phyloP scores from a whole-genome alignment of 768 basidiomycete genomes.

The Amylocystis lapponica region DNA sequence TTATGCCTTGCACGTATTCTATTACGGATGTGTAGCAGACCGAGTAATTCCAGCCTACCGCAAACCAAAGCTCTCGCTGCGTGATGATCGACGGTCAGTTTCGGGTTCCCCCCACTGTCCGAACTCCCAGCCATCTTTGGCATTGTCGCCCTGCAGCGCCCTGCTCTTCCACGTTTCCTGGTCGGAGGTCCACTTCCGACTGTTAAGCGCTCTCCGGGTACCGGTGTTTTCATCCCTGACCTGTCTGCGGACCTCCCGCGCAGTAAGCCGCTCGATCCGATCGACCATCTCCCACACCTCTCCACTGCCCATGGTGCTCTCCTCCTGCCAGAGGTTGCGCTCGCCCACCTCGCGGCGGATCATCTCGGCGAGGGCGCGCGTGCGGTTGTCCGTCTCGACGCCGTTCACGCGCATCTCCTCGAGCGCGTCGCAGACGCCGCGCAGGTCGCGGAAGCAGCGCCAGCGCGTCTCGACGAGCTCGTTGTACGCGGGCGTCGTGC shows the following conservation, averaged over 20 bases:
- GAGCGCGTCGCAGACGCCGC: constrained; percentile 64
- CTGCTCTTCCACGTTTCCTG: constrained; percentile 43
- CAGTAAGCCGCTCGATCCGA: constrained; percentile 43
- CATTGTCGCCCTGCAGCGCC: constrained; percentile 19
- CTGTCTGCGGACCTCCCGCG: constrained; percentile 20
- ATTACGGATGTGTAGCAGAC: too few species aligned
- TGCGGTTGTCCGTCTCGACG: constrained; percentile 56
- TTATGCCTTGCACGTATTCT: too few species aligned
- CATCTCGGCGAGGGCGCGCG: constrained; percentile 53
- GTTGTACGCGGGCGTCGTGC: constrained; percentile 83
- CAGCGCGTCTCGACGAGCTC: constrained; percentile 85
- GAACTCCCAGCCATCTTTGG: constrained; percentile 43
- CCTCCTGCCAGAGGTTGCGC: constrained; percentile 47
- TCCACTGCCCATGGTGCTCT: constrained; percentile 37
- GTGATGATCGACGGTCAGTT: too few species aligned
- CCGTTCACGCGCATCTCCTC: constrained; percentile 83
- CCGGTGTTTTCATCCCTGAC: too few species aligned
- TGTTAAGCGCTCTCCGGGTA: constrained; percentile 7
- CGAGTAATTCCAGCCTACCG: too few species aligned
- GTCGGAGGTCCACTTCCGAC: constrained; percentile 12
- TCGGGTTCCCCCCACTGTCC: constrained; percentile 51
- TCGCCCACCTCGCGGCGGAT: constrained; percentile 60
- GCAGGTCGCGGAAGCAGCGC: constrained; percentile 76
- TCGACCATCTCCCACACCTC: constrained; percentile 47
- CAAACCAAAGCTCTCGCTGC: too few species aligned